These are phyloP conservation scores for Pseudomassariella vexata DNA, from an alignment of 2,329 filamentous ascomycete species.

Conservation along the genomic window DNA sequence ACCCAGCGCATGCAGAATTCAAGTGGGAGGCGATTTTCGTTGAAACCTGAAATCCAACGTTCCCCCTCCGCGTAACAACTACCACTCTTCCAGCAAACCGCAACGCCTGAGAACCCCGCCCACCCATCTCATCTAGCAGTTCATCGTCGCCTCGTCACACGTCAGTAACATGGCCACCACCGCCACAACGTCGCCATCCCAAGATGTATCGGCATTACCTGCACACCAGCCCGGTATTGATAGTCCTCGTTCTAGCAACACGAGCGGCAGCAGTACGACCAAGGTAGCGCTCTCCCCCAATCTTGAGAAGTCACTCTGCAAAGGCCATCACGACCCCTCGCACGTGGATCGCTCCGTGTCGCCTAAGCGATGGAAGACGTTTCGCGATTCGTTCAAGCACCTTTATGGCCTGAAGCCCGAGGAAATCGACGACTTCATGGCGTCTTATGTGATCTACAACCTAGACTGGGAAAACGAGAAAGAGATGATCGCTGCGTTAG, in stretches of 20 bases:
- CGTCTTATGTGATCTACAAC: constrained; percentile 50
- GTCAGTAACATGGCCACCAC: constrained; percentile 6
- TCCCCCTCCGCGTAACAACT: no score
- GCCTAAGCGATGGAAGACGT: constrained; percentile 42
- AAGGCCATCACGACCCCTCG: constrained; percentile 9
- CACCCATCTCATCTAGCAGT: no score
- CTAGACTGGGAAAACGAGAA: constrained; percentile 47
- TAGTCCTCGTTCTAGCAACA: constrained; percentile 9
- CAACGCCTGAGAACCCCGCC: no score
- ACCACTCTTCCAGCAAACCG: no score
- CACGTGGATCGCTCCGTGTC: constrained; percentile 37
- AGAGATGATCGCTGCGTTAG: constrained; percentile 40
- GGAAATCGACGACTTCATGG: constrained; percentile 50
- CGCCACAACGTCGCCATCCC: constrained; percentile 2
- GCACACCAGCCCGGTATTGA: constrained; percentile 1
- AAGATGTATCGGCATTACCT: constrained; percentile 3
- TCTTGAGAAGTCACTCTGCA: constrained; percentile 9
- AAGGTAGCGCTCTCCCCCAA: constrained; percentile 8
- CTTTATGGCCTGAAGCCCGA: constrained; percentile 41
- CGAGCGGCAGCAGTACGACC: constrained; percentile 7
- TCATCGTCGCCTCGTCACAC: no score
- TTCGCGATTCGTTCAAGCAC: constrained; percentile 43
- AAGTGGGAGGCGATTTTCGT: no score
- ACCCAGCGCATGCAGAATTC: no score
- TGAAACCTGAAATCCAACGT: no score